Evolutionary conservation across 1,284 basidiomycete genomes (phyloP), one percentile per base, ranked within the genome.

Genomic region (Neonothopanus nambi): DNA sequence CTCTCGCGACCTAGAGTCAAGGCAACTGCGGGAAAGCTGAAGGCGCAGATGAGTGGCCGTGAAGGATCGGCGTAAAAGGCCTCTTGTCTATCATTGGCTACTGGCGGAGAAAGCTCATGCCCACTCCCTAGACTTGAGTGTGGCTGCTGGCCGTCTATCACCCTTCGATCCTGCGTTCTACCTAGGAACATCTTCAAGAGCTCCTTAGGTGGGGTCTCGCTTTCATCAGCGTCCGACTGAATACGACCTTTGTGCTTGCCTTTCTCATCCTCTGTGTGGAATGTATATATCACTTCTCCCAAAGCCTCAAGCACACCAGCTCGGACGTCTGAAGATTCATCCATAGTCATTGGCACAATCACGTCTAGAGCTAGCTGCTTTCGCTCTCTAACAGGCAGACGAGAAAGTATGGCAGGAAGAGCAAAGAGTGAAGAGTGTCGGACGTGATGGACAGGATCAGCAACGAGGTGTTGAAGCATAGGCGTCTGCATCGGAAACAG

Each of bases 1-100:
- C 90, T 81, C 2, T 71, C 68, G 5, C 75, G 71, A 5, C 95
- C 95, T 15, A 98, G 76, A 0, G 95, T 93, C 7, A 95, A 77
- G 11, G 87, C 84, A 1, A 98, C 92, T 11, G 95, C 95, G 17
- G 95, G 96, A 63, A 93, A 89, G 69, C 98, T 98, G 77, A 95
- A 98, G 7, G 93, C 93, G 61, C 93, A 91, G 26, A 97, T 88
- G 15, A 95, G 75, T 9, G 92, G 85, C 39, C 94, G 85, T 52
- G 91, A 85, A 1, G 85, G 81, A 59, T 84, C 79, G 18, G 71
- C 69, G 59, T 72, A 76, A 63, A 82, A 79, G 28, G 70, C 67
- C 52, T 78, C 62, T 9, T 56, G 51, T 30, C 60, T 55, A 17
- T 50, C 48, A 33, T 18, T 12, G 33, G 46, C 43, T 18, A 24